Percentiles rank a stretch among this genome's conserved stretches.
Evolutionary conservation across 257 asterid species (phyloP).

Genomic region (Fraxinus quadrangulata): DNA sequence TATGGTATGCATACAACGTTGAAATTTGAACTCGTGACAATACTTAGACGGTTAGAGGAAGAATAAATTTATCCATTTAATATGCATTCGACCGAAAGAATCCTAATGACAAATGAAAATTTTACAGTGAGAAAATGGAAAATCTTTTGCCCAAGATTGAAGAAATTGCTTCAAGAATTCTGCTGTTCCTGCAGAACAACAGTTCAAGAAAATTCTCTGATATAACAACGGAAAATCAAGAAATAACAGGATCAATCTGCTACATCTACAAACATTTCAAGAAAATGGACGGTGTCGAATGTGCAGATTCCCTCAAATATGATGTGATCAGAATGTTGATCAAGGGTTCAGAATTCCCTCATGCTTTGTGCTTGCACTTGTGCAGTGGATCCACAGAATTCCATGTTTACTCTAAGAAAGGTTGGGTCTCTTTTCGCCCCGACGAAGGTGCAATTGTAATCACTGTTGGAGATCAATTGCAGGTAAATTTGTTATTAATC

Average conservation of each 20-base stretch:
- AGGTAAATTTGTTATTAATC: slow-evolving; percentile 45
- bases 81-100: too few relatives aligned
- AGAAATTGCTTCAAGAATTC: slow-evolving; percentile 40
- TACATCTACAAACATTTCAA: slow-evolving; percentile 54
- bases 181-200: slow-evolving; percentile 44
- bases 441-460: slow-evolving; percentile 44
- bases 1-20: too few relatives aligned
- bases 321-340: slow-evolving; percentile 80
- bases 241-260: slow-evolving; percentile 45
- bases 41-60: too few relatives aligned
- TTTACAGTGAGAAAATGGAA: slow-evolving; percentile 65
- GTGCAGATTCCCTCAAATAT: slow-evolving; percentile 50
- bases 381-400: slow-evolving; percentile 72
- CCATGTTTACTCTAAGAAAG: slow-evolving; percentile 86
- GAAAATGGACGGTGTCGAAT: slow-evolving; percentile 27
- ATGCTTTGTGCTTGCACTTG: slow-evolving; percentile 64
- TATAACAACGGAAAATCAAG: slow-evolving; percentile 24
- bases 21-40: background rate
- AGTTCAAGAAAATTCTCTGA: slow-evolving; percentile 21
- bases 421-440: slow-evolving; percentile 76
- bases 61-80: too few relatives aligned
- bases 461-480: slow-evolving; percentile 69
- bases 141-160: slow-evolving; percentile 44
- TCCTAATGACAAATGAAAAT: background rate
- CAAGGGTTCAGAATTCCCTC: slow-evolving; percentile 71